phyloP scores from a whole-genome alignment of 805 yeast species.

The Sporopachydermia lactativora region DNA sequence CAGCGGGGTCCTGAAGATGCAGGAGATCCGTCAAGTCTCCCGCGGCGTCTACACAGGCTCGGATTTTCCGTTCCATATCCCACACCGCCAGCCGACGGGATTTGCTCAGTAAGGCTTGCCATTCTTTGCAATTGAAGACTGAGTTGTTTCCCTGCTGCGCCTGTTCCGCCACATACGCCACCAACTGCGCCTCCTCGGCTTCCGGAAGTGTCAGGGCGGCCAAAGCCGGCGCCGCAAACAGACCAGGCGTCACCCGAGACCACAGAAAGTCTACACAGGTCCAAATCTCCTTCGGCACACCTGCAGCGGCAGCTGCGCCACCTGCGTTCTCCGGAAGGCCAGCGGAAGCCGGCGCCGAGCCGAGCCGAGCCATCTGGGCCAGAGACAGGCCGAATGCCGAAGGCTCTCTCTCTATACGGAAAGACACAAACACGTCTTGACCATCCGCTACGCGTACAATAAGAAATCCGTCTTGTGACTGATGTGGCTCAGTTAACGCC shows the following conservation, averaged over 20 bases:
- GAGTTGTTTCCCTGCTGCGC: neutral
- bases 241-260: conserved; percentile 11
- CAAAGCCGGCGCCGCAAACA: conserved; percentile 14
- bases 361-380: conserved; percentile 12
- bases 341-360: conserved; percentile 12
- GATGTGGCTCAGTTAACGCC: no score
- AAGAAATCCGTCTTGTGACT: no score
- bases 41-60: neutral
- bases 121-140: conserved; percentile 1
- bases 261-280: conserved; percentile 21
- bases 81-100: neutral
- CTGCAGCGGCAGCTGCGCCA: conserved; percentile 7
- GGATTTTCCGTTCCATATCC: neutral
- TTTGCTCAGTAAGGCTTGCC: neutral
- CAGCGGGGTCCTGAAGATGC: no score
- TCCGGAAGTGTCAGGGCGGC: conserved; percentile 6
- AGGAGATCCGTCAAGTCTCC: neutral
- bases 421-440: conserved; percentile 19
- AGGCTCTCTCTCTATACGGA: conserved; percentile 12
- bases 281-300: conserved; percentile 20
- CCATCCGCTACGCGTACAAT: conserved; percentile 16
- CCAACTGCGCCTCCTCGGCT: conserved; percentile 12
- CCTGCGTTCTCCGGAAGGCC: conserved; percentile 5
- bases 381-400: conserved; percentile 20
- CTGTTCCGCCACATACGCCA: conserved; percentile 5